Evolutionary conservation across 2,329 filamentous ascomycete genomes (phyloP).

Genomic region (Aspergillus sojae): DNA sequence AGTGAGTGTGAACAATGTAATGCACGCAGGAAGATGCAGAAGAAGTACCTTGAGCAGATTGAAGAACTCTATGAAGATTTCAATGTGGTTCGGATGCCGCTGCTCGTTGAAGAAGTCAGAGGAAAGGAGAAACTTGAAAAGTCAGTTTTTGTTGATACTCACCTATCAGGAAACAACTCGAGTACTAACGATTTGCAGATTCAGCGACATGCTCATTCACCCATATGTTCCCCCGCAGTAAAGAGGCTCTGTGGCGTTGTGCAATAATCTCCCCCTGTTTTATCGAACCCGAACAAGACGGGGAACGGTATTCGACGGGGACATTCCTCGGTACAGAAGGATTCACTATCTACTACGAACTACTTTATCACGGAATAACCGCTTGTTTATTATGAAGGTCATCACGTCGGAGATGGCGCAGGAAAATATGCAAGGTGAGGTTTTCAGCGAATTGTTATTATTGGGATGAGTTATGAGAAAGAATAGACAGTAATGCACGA

Average conservation of each 20-base stretch:
- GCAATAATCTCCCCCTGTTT: constrained; percentile 37
- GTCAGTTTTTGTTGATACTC: constrained; percentile 48
- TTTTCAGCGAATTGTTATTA: constrained; percentile 19
- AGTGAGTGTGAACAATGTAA: constrained; percentile 95
- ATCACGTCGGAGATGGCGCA: constrained; percentile 53
- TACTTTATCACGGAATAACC: constrained; percentile 43
- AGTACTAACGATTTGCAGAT: constrained; percentile 36
- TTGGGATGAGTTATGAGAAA: constrained; percentile 43
- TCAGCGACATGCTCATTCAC: constrained; percentile 53
- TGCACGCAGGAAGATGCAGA: constrained; percentile 94
- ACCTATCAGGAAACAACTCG: neutral
- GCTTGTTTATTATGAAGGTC: constrained; percentile 54
- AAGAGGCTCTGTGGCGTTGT: constrained; percentile 21
- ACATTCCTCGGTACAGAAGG: constrained; percentile 53
- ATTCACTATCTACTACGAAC: constrained; percentile 56
- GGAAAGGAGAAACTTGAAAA: constrained; percentile 92
- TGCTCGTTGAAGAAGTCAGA: constrained; percentile 91
- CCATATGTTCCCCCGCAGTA: constrained; percentile 51
- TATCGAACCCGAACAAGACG: constrained; percentile 47
- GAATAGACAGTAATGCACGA: constrained; percentile 39
- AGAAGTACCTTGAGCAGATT: constrained; percentile 98
- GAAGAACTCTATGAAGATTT: constrained; percentile 99
- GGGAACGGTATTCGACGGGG: constrained; percentile 50
- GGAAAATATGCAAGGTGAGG: constrained; percentile 50
- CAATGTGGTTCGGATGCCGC: constrained; percentile 97